These are phyloP conservation scores for Potentilla sterilis DNA, from an alignment of 306 rosid species.

Conservation along the genomic window DNA sequence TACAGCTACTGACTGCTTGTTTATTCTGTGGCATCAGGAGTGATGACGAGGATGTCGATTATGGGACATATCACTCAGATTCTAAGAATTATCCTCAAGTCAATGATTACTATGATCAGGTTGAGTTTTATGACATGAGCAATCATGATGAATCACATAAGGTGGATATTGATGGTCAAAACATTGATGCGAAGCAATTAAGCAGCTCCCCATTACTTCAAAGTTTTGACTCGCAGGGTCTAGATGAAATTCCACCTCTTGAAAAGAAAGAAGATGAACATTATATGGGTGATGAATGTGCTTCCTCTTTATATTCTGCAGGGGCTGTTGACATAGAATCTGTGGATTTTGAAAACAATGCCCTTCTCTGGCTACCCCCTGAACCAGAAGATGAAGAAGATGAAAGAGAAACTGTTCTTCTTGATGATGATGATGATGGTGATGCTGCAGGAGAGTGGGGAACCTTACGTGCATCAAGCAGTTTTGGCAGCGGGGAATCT, in stretches of 20 bases:
- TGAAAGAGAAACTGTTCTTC: constrained; percentile 60
- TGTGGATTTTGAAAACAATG: constrained; percentile 89
- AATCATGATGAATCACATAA: constrained; percentile 47
- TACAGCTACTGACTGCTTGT: constrained; percentile 27
- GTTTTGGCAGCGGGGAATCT: constrained; percentile 77
- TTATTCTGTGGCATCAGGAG: constrained; percentile 52
- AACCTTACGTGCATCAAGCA: constrained; percentile 51
- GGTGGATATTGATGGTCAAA: constrained; percentile 49
- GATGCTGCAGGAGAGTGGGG: constrained; percentile 80
- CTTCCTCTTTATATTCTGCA: constrained; percentile 57
- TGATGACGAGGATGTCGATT: constrained; percentile 61
- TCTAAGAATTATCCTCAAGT: constrained; percentile 52
- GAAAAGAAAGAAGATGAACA: constrained; percentile 53
- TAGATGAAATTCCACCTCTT: constrained; percentile 40
- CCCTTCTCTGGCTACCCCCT: constrained; percentile 97
- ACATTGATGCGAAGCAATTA: constrained; percentile 29
- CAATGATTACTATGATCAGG: constrained; percentile 54
- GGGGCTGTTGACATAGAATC: constrained; percentile 61
- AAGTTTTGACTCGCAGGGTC: constrained; percentile 49
- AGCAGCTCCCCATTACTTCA: constrained; percentile 40
- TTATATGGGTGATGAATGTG: constrained; percentile 58
- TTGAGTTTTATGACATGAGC: constrained; percentile 52
- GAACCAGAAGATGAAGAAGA: constrained; percentile 97
- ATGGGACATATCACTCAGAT: constrained; percentile 49
- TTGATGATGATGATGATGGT: constrained; percentile 78